Conservation (phyloP, 352 stramenopile species). For the Globisporangium canariense region DNA sequence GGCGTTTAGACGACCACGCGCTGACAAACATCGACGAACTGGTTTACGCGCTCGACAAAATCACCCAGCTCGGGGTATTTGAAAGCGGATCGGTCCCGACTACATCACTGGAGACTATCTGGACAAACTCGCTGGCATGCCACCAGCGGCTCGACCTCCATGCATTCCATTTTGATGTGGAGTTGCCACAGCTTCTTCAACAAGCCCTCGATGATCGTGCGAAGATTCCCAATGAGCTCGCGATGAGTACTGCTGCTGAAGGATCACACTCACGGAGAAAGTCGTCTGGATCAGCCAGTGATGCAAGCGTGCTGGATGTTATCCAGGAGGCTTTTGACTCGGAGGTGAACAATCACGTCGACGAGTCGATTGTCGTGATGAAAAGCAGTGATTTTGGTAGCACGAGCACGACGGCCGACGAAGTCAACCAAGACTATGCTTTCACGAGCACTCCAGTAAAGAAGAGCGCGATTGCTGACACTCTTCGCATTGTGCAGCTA, state of each 20-base stretch:
- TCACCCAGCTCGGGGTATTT: conserved; percentile 19
- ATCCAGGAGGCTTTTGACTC: conserved; percentile 6
- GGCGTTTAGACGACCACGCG: conserved; percentile 26
- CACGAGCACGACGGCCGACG: background rate
- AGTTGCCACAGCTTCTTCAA: conserved; percentile 7
- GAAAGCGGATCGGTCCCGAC: background rate
- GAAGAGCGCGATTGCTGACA: conserved; percentile 10
- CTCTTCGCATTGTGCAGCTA: conserved; percentile 17
- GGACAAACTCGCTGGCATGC: conserved; percentile 7
- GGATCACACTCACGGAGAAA: background rate
- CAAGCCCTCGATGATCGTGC: conserved; percentile 4
- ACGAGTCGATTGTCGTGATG: conserved; percentile 13
- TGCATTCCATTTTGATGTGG: conserved; percentile 9
- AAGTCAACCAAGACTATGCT: background rate
- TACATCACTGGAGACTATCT: conserved; percentile 16
- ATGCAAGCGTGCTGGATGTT: background rate
- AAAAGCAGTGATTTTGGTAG: background rate
- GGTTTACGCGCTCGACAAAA: conserved; percentile 47
- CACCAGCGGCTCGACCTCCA: conserved; percentile 17
- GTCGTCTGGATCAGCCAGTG: conserved; percentile 5
- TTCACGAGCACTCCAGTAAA: background rate
- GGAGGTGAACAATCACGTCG: conserved; percentile 11
- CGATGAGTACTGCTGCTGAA: background rate
- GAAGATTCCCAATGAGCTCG: background rate
- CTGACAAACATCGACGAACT: conserved; percentile 38